A percentile compares a stretch with the other conserved stretches of the same genome.
phyloP scores from a whole-genome alignment of 352 stramenopile species.

The Globisporangium irregulare region DNA sequence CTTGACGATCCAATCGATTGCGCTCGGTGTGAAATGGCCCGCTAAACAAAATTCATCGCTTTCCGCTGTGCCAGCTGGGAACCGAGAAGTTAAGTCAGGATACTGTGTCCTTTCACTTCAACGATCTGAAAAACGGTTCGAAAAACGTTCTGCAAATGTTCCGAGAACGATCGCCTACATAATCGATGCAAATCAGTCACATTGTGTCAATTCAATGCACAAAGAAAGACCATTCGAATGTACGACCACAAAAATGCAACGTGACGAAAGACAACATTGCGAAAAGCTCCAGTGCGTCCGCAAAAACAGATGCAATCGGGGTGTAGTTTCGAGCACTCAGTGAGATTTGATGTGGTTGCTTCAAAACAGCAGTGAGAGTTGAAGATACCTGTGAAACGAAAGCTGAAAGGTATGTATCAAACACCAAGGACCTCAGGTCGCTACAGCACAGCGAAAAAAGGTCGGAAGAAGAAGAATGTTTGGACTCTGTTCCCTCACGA shows the following conservation, averaged over 20 bases:
- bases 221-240: neutral
- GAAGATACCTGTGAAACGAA: neutral
- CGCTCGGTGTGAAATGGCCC: neutral
- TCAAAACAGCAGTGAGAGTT: neutral
- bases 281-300: constrained; percentile 6
- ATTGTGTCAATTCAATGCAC: neutral
- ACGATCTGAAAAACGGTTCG: neutral
- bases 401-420: neutral
- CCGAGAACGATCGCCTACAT: neutral
- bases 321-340: neutral
- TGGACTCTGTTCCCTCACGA: neutral
- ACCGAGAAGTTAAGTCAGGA: neutral
- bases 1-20: constrained; percentile 5
- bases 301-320: neutral
- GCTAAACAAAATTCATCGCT: constrained; percentile 1
- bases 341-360: neutral
- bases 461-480: neutral
- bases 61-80: constrained; percentile 6
- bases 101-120: constrained; percentile 8
- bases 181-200: neutral
- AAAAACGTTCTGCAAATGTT: neutral
- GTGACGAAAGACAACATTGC: neutral
- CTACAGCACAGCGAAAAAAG: neutral
- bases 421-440: neutral
- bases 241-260: constrained; percentile 8